Evolutionary conservation across 805 yeast species (phyloP), one percentile per base, ranked within the genome.

Genomic region (Tetrapisispora arboricola): DNA sequence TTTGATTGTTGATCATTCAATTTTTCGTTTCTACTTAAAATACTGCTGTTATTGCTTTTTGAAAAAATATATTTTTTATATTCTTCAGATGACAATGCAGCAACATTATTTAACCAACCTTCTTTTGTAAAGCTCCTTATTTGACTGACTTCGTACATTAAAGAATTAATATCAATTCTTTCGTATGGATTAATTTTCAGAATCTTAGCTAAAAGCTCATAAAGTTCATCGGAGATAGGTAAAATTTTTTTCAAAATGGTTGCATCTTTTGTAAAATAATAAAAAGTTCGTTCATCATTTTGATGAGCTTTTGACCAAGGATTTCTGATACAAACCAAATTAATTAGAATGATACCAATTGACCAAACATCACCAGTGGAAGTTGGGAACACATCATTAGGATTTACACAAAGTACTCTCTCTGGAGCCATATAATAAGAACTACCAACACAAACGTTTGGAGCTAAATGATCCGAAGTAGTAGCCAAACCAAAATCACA

Each of bases 371-470:
- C 96, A 36, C 94, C 92, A 8, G 83, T 74, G 21, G 74, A 61
- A 0, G 94, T 80, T 11, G 90, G 86, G 54, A 65, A 46, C 2
- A 36, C 20, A 20, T 38, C 34, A 28, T 32, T 32, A 24, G 37
- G 41, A 26, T 42, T 36, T 19, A 32, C 38, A 41, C 53, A 56
- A 19, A 49, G 41, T 22, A 77, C 59, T 55, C 90, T 65, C 60
- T 87, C 96, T 4, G 96, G 96, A 0, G 95, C 83, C 95, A 88
- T 87, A 63, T 87, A 87, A 62, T 84, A 88, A 18, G 85, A 75
- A 8, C 90, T 80, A 0, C 96, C 96, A 43, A 94, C 75, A 48
- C 94, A 85, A 15, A 80, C 77, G 51, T 83, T 82, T 47, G 82
- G 75, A 44, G 80, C 76, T 31, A 82, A 72, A 44, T 57, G 64